Conservation (phyloP, 1,284 basidiomycete genomes). For the Microbotryum silenes-acaulis region DNA sequence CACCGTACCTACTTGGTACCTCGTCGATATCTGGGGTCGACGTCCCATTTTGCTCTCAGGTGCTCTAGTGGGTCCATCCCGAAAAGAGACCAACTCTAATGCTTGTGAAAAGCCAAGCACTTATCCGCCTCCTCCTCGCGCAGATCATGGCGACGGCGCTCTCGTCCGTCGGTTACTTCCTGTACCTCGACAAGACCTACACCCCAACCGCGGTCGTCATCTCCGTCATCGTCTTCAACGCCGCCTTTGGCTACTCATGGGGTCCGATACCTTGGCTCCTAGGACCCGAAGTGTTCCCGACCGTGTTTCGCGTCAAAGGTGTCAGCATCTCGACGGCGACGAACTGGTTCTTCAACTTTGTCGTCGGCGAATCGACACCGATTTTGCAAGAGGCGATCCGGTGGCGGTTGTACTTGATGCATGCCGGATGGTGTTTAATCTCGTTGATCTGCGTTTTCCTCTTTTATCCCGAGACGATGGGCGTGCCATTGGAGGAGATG, state of each 20-base stretch:
- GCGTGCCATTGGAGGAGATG: constrained; percentile 51
- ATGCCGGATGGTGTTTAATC: constrained; percentile 49
- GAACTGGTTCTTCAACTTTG: constrained; percentile 67
- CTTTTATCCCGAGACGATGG: constrained; percentile 44
- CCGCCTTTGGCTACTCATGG: constrained; percentile 76
- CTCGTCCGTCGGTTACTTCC: constrained; percentile 78
- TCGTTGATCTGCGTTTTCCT: constrained; percentile 52
- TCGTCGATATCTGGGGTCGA: constrained; percentile 87
- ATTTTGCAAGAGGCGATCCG: constrained; percentile 78
- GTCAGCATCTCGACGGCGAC: constrained; percentile 82
- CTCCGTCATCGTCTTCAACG: constrained; percentile 90
- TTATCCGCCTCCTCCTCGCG: too few species aligned
- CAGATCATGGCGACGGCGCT: constrained; percentile 68
- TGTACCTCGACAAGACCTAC: constrained; percentile 67
- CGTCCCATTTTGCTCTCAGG: constrained; percentile 85
- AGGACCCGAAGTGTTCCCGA: constrained; percentile 69
- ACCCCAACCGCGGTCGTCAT: constrained; percentile 76
- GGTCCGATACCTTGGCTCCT: constrained; percentile 69
- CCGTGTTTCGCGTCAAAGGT: constrained; percentile 83
- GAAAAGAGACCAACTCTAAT: not conserved
- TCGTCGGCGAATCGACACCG: constrained; percentile 80
- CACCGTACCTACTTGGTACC: constrained; percentile 66
- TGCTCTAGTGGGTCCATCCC: constrained; percentile 58
- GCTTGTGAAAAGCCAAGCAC: not conserved
- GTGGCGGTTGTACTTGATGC: constrained; percentile 94